Percentiles rank a stretch among this genome's conserved stretches.
phyloP scores from a whole-genome alignment of 257 asterid species.

The Primulina tabacum region DNA sequence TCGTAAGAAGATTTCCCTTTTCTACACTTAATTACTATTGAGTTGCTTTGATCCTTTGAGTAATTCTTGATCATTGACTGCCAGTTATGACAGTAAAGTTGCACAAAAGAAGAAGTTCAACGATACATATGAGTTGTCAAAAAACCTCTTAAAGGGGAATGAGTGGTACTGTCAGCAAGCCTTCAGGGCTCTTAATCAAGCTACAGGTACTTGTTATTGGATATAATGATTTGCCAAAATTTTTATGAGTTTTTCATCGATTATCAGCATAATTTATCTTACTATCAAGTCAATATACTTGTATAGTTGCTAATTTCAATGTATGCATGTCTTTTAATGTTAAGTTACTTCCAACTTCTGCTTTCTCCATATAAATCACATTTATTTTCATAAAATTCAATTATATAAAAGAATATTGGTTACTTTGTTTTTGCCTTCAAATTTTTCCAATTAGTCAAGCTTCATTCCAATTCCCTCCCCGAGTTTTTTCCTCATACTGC shows the following conservation, averaged over 20 bases:
- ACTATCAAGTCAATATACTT: too few species aligned
- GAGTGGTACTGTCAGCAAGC: conserved; percentile 99
- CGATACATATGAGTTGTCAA: conserved; percentile 60
- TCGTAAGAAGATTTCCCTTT: conserved; percentile 50
- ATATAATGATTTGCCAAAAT: conserved; percentile 1
- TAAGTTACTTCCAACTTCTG: not conserved
- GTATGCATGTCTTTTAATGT: not conserved
- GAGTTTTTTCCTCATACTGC: not conserved
- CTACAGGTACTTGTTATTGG: conserved; percentile 56
- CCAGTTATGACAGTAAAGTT: conserved; percentile 75
- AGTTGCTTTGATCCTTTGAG: conserved; percentile 16
- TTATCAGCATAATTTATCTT: not conserved
- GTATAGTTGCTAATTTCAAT: too few species aligned
- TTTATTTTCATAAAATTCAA: too few species aligned
- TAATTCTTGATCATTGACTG: conserved; percentile 28
- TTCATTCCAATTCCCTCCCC: not conserved
- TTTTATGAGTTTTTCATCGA: not conserved
- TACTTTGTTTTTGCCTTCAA: too few species aligned
- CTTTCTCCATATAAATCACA: too few species aligned
- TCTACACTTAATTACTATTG: conserved; percentile 20
- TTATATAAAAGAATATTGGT: too few species aligned
- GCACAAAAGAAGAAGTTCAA: conserved; percentile 90
- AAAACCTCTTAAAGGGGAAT: conserved; percentile 76
- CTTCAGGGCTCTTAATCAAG: conserved; percentile 97
- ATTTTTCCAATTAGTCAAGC: too few species aligned